phyloP scores from a whole-genome alignment of 148 eudicot genomes.

The Selenicereus undatus region DNA sequence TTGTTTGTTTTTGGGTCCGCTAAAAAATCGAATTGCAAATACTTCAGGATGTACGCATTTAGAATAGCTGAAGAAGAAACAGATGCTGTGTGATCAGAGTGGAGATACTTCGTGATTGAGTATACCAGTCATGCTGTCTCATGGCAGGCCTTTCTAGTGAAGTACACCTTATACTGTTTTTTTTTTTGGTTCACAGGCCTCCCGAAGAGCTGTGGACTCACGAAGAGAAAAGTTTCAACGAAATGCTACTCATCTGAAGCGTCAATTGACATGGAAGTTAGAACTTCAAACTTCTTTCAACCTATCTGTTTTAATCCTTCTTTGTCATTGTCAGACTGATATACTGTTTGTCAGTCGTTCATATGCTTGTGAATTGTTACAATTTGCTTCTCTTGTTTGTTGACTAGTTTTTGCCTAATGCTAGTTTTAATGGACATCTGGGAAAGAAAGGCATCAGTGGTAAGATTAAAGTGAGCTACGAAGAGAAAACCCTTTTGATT shows the following conservation, averaged over 20 bases:
- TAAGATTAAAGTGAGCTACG: conserved; percentile 56
- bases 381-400: neutral
- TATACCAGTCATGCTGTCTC: neutral
- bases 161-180: neutral
- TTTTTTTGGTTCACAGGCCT: conserved; percentile 44
- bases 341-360: conserved; percentile 6
- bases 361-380: neutral
- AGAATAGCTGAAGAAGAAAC: no score
- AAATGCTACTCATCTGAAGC: conserved; percentile 63
- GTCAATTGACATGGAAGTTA: conserved; percentile 87
- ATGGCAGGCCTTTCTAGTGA: no score
- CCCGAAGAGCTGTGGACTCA: conserved; percentile 50
- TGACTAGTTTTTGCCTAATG: conserved; percentile 14
- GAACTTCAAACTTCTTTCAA: conserved; percentile 19
- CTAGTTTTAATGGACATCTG: conserved; percentile 85
- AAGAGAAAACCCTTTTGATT: conserved; percentile 68
- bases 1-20: no score
- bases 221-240: conserved; percentile 62
- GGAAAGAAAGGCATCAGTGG: conserved; percentile 93
- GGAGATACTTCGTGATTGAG: no score
- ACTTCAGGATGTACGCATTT: no score
- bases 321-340: neutral
- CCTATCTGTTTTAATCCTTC: neutral
- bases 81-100: no score
- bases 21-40: no score